Evolutionary conservation across 768 basidiomycete species (phyloP).

Genomic region (Pleurotus eryngii): DNA sequence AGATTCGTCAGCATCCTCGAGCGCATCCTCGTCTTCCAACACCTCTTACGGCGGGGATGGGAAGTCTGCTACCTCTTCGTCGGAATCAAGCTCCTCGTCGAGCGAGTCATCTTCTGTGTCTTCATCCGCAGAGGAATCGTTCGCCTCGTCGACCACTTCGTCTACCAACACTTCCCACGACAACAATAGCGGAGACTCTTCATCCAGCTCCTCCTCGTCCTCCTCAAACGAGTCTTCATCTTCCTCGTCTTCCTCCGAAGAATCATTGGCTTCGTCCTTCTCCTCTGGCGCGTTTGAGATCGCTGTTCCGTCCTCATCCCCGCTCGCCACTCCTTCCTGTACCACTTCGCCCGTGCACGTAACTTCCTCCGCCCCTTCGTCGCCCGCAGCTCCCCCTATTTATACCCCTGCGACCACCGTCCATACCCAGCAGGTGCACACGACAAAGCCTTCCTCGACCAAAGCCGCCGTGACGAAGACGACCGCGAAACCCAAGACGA

Average conservation of each 20-base stretch:
- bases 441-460: not conserved
- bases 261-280: not conserved
- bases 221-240: not conserved
- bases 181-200: not conserved
- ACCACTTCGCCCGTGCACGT: not conserved
- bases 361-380: not conserved
- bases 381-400: not conserved
- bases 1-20: not conserved
- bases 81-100: not conserved
- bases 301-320: not conserved
- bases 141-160: not conserved
- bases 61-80: not conserved
- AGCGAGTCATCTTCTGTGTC: not conserved
- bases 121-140: not conserved
- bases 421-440: not conserved
- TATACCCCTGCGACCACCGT: not conserved
- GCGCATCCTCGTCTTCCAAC: not conserved
- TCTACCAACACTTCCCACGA: not conserved
- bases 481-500: not conserved
- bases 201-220: not conserved
- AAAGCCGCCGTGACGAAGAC: not conserved
- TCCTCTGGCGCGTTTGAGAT: not conserved
- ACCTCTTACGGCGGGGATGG: not conserved
- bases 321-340: not conserved
- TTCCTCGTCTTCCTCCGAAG: slow-evolving; percentile 1